Evolutionary conservation across 148 eudicot species (phyloP).

Genomic region (Polygonum maritimum): DNA sequence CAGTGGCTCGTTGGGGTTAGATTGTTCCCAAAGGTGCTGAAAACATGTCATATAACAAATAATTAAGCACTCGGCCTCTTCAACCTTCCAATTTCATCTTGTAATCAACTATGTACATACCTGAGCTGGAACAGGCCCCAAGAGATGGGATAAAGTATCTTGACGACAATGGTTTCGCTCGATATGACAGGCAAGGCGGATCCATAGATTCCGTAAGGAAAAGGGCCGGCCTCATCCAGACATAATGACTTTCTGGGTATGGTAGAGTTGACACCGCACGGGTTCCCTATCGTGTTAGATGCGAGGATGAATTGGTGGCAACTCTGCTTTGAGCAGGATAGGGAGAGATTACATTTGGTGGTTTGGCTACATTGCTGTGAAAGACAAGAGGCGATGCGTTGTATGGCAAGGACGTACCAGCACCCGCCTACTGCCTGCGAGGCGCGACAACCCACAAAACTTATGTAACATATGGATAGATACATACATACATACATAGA

Average conservation of each 20-base stretch:
- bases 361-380: slow-evolving; percentile 44
- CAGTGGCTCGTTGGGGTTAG: slow-evolving; percentile 31
- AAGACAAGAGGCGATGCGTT: slow-evolving; percentile 69
- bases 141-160: slow-evolving; percentile 78
- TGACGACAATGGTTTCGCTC: slow-evolving; percentile 55
- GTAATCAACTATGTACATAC: slow-evolving; percentile 21
- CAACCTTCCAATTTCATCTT: neutral
- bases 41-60: neutral
- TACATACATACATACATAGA: too few species aligned
- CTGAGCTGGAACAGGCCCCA: slow-evolving; percentile 88
- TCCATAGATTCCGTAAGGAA: slow-evolving; percentile 57
- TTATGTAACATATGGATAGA: too few species aligned
- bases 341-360: slow-evolving; percentile 31
- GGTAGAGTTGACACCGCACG: slow-evolving; percentile 35
- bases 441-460: too few species aligned
- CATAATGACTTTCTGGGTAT: slow-evolving; percentile 34
- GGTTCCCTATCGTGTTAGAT: slow-evolving; percentile 18
- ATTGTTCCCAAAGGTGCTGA: slow-evolving; percentile 30
- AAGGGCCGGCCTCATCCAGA: slow-evolving; percentile 51
- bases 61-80: neutral
- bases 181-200: slow-evolving; percentile 74
- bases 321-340: slow-evolving; percentile 58
- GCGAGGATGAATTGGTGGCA: slow-evolving; percentile 47
- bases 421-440: slow-evolving; percentile 80
- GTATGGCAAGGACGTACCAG: slow-evolving; percentile 91